Conservation (phyloP, 177 flowering plant genomes). For the Tripterygium wilfordii region DNA sequence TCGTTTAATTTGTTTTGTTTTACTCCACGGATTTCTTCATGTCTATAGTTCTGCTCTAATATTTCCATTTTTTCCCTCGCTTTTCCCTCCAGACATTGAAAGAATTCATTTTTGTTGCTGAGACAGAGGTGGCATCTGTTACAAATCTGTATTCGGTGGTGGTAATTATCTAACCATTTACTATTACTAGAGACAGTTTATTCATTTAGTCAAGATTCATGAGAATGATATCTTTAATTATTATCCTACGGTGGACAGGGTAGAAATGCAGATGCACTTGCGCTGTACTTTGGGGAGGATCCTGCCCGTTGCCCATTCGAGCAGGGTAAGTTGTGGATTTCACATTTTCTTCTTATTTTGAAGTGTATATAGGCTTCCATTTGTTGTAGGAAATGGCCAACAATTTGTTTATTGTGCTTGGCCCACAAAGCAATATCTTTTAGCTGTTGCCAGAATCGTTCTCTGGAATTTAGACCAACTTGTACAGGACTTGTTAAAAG, state of each 20-base stretch:
- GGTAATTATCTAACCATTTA: conserved; percentile 44
- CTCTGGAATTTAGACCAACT: too few relatives aligned
- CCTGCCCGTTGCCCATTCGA: conserved; percentile 90
- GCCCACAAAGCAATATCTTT: too few relatives aligned
- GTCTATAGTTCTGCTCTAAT: too few relatives aligned
- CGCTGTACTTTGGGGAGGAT: conserved; percentile 83
- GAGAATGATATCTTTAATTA: conserved; percentile 1
- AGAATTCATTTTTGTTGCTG: conserved; percentile 67
- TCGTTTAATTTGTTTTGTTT: background rate
- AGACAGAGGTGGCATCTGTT: conserved; percentile 65
- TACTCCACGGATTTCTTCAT: background rate
- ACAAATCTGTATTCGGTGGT: conserved; percentile 67
- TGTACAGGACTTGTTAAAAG: too few relatives aligned
- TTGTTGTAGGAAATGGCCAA: too few relatives aligned
- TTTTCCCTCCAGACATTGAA: conserved; percentile 91
- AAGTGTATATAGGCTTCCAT: too few relatives aligned
- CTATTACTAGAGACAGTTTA: background rate
- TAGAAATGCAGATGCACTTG: conserved; percentile 88
- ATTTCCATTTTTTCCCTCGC: conserved; percentile 13
- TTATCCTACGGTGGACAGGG: conserved; percentile 53
- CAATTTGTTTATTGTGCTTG: too few relatives aligned
- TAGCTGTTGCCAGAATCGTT: too few relatives aligned
- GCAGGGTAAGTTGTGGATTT: conserved; percentile 74
- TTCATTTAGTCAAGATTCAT: too few relatives aligned
- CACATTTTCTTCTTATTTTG: too few relatives aligned